Evolutionary conservation across 2,329 filamentous ascomycete genomes (phyloP).

Genomic region (Aspergillus persii): DNA sequence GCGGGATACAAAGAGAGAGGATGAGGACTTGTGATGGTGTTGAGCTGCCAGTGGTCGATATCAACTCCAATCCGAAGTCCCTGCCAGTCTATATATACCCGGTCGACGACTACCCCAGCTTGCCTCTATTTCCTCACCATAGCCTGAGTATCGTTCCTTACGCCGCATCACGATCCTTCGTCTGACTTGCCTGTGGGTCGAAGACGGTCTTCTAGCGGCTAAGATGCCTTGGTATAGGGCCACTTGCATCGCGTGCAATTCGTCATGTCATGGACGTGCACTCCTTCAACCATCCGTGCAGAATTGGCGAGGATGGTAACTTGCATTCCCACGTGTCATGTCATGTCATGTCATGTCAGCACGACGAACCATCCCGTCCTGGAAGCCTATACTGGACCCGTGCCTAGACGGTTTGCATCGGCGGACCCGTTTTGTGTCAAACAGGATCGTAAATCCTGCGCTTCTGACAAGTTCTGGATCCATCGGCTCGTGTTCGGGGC

Average conservation of each 20-base stretch:
- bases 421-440: not conserved
- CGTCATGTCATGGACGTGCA: not conserved
- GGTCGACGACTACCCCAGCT: not conserved
- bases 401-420: not conserved
- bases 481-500: not conserved
- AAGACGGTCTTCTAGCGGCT: not conserved
- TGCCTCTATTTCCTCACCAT: not conserved
- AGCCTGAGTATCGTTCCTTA: not conserved
- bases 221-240: not conserved
- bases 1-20: not conserved
- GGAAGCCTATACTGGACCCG: not conserved
- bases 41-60: not conserved
- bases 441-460: not conserved
- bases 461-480: not conserved
- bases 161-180: not conserved
- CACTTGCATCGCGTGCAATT: not conserved
- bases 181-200: not conserved
- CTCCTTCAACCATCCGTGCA: not conserved
- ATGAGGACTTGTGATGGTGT: not conserved
- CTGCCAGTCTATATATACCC: not conserved
- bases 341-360: constrained; percentile 5
- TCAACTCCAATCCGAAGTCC: not conserved
- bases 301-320: not conserved
- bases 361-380: not conserved
- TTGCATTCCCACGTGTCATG: not conserved